Conservation (phyloP, 129 eudicot genomes). For the Centrapalus pauciflorus region DNA sequence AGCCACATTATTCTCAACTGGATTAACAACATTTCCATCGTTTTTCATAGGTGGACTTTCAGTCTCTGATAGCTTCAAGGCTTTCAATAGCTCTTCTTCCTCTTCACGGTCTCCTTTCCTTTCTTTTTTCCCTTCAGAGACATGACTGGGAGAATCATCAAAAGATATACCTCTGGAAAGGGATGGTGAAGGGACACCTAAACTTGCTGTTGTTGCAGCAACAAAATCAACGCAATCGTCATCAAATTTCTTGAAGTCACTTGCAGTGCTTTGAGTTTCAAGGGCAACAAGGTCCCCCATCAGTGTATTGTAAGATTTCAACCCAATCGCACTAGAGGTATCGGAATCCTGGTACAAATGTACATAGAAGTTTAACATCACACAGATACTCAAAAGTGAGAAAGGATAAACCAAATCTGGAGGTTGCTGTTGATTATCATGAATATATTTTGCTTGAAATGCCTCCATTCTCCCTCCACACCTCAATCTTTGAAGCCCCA, state of each 20-base stretch:
- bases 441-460: no score
- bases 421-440: no score
- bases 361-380: no score
- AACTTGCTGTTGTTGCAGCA: constrained; percentile 90
- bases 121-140: constrained; percentile 19
- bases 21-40: constrained; percentile 12
- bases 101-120: constrained; percentile 84
- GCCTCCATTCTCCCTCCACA: no score
- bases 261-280: constrained; percentile 45
- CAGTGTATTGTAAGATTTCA: constrained; percentile 76
- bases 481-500: no score
- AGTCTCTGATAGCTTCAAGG: constrained; percentile 57
- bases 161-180: constrained; percentile 64
- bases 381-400: no score
- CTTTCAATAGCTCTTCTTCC: constrained; percentile 66
- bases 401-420: no score
- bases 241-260: constrained; percentile 33
- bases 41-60: no score
- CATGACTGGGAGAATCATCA: constrained; percentile 48
- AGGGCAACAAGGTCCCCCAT: constrained; percentile 86
- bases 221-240: constrained; percentile 82
- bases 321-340: constrained; percentile 67
- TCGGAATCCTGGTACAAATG: constrained; percentile 53
- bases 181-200: constrained; percentile 85
- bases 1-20: constrained; percentile 8